phyloP scores from a whole-genome alignment of 352 stramenopile genomes.

The Thalassiosira livingstoniorum region DNA sequence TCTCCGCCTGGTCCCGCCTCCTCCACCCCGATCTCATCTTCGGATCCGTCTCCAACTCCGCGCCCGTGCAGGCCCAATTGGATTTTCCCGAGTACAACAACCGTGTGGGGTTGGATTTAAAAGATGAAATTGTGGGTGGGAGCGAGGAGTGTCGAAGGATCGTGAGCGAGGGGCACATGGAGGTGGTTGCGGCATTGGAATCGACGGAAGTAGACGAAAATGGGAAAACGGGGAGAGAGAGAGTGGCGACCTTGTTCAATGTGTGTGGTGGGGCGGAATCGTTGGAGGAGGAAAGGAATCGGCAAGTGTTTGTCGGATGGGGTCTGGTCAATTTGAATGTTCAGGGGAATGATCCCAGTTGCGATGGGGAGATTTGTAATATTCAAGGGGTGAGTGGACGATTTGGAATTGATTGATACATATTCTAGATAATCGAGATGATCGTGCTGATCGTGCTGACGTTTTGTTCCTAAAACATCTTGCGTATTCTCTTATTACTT shows the following conservation, averaged over 20 bases:
- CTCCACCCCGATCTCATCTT: conserved; percentile 93
- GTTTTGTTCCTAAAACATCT: too few species aligned
- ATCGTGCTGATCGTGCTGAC: too few species aligned
- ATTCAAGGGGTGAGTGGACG: conserved; percentile 72
- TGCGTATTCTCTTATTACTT: too few species aligned
- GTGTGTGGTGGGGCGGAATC: conserved; percentile 71
- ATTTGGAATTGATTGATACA: too few species aligned
- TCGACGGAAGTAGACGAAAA: background rate
- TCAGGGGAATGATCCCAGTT: conserved; percentile 87
- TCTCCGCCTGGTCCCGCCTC: conserved; percentile 92
- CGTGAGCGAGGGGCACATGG: conserved; percentile 69
- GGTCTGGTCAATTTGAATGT: conserved; percentile 82
- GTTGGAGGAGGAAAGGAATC: conserved; percentile 36
- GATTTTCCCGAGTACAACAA: conserved; percentile 85
- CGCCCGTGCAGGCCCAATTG: conserved; percentile 88
- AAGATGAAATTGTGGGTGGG: conserved; percentile 72
- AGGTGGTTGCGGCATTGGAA: conserved; percentile 54
- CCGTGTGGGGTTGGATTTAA: conserved; percentile 73
- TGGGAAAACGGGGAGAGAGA: background rate
- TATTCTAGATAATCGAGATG: too few species aligned
- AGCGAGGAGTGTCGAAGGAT: conserved; percentile 77
- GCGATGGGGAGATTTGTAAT: conserved; percentile 81
- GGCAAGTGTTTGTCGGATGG: conserved; percentile 82
- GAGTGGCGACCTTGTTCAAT: conserved; percentile 78
- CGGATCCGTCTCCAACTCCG: conserved; percentile 92